Percentiles rank a stretch among this genome's conserved stretches.
phyloP scores from a whole-genome alignment of 2,329 filamentous ascomycete species.

The Parastagonospora nodorum region DNA sequence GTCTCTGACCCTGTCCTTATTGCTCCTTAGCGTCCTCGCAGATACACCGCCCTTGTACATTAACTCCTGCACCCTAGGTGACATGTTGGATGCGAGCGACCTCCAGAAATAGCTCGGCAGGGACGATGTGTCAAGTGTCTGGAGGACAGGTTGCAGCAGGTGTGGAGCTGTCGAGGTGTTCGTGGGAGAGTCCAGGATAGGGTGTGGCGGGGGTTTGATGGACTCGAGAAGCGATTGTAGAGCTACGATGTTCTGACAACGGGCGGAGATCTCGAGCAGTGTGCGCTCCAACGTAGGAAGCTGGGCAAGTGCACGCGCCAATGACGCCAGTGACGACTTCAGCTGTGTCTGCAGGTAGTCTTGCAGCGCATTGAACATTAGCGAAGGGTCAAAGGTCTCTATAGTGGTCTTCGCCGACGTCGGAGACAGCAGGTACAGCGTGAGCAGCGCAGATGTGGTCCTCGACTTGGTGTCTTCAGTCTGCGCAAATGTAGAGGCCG shows the following conservation, averaged over 20 bases:
- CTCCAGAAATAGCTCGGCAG: conserved; percentile 94
- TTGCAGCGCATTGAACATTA: conserved; percentile 78
- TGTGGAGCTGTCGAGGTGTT: conserved; percentile 39
- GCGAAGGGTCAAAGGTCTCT: conserved; percentile 64
- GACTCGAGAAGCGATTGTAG: conserved; percentile 76
- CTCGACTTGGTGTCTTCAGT: conserved; percentile 76
- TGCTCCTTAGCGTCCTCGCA: conserved; percentile 77
- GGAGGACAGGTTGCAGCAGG: conserved; percentile 74
- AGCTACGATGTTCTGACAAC: conserved; percentile 91
- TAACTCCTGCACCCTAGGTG: conserved; percentile 81
- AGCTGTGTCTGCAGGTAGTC: conserved; percentile 81
- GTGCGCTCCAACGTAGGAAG: conserved; percentile 82
- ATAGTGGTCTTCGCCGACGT: conserved; percentile 56
- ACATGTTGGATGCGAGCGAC: conserved; percentile 77
- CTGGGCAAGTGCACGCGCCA: conserved; percentile 77
- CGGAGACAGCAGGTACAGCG: conserved; percentile 83
- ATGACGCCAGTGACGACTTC: conserved; percentile 74
- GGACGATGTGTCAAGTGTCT: conserved; percentile 83
- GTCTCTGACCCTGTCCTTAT: conserved; percentile 74
- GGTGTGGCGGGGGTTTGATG: conserved; percentile 71
- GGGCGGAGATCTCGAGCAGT: conserved; percentile 77
- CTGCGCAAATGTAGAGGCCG: conserved; percentile 59
- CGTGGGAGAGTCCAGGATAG: conserved; percentile 57
- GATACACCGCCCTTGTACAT: conserved; percentile 80
- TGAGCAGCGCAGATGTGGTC: conserved; percentile 73